phyloP scores from a whole-genome alignment of 768 basidiomycete genomes.

The Podaxis pistillaris region DNA sequence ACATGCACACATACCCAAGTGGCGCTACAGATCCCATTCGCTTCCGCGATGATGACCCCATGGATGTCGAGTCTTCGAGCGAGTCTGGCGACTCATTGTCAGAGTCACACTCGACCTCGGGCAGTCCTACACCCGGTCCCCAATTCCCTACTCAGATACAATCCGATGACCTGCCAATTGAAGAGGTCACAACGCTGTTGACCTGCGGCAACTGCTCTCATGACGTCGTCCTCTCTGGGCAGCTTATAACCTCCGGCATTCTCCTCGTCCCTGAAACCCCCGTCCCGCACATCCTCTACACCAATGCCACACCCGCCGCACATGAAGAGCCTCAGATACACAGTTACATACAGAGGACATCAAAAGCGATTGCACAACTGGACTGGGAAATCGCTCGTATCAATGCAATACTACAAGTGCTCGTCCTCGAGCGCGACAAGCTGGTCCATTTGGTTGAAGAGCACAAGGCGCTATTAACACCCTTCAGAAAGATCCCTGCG shows the following conservation, averaged over 20 bases:
- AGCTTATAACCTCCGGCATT: conserved; percentile 2
- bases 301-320: conserved; percentile 8
- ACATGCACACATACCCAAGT: background rate
- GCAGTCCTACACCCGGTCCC: conserved; percentile 9
- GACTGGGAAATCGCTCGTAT: conserved; percentile 12
- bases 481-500: conserved; percentile 3
- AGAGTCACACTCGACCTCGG: background rate
- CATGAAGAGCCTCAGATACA: conserved; percentile 7
- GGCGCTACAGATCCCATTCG: background rate
- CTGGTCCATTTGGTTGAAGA: conserved; percentile 6
- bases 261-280: conserved; percentile 9
- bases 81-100: conserved; percentile 3
- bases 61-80: conserved; percentile 13
- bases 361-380: conserved; percentile 6
- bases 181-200: conserved; percentile 10
- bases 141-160: background rate
- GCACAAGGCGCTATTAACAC: conserved; percentile 11
- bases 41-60: conserved; percentile 13
- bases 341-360: background rate
- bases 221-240: conserved; percentile 11
- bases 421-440: conserved; percentile 6
- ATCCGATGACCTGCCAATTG: conserved; percentile 1
- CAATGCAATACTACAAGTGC: conserved; percentile 8
- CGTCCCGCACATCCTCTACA: conserved; percentile 8
- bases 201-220: conserved; percentile 14